A percentile compares a stretch with the other conserved stretches of the same genome.
These are phyloP conservation scores for Quercus bicolor DNA, from an alignment of 306 rosid species.

Conservation along the genomic window DNA sequence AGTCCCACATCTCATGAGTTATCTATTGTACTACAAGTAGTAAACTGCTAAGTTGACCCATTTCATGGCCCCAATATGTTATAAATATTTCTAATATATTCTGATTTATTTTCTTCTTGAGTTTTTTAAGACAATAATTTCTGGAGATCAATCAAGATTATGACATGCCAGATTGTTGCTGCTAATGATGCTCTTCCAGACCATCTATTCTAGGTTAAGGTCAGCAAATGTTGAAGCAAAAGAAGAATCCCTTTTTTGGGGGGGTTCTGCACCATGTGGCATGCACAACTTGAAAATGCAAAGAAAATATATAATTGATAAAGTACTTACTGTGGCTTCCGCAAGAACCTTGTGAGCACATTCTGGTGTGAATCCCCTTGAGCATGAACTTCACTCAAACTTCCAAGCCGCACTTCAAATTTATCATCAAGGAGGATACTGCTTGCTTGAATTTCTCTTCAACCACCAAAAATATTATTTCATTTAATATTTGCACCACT, in stretches of 20 bases:
- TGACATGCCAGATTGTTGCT: too few relatives aligned
- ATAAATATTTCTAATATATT: too few relatives aligned
- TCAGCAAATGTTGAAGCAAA: background rate
- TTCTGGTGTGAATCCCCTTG: slow-evolving; percentile 75
- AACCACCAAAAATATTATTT: slow-evolving; percentile 28
- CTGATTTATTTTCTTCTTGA: too few relatives aligned
- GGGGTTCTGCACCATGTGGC: background rate
- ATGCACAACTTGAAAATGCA: background rate
- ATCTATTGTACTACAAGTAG: background rate
- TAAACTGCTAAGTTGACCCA: too few relatives aligned
- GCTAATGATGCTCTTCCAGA: too few relatives aligned
- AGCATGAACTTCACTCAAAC: slow-evolving; percentile 70
- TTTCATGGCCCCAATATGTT: too few relatives aligned
- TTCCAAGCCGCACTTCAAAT: slow-evolving; percentile 95
- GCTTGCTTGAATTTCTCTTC: slow-evolving; percentile 91
- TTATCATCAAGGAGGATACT: slow-evolving; percentile 96
- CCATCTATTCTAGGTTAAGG: background rate
- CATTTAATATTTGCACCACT: slow-evolving; percentile 10
- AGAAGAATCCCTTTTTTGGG: background rate
- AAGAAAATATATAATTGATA: background rate
- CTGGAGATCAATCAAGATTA: too few relatives aligned
- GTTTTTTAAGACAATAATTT: too few relatives aligned
- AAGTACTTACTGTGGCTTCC: slow-evolving; percentile 69
- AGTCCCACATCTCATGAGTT: background rate
- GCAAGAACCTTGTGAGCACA: slow-evolving; percentile 61